Evolutionary conservation across 306 rosid species (phyloP).

Genomic region (Carpinus viminea): DNA sequence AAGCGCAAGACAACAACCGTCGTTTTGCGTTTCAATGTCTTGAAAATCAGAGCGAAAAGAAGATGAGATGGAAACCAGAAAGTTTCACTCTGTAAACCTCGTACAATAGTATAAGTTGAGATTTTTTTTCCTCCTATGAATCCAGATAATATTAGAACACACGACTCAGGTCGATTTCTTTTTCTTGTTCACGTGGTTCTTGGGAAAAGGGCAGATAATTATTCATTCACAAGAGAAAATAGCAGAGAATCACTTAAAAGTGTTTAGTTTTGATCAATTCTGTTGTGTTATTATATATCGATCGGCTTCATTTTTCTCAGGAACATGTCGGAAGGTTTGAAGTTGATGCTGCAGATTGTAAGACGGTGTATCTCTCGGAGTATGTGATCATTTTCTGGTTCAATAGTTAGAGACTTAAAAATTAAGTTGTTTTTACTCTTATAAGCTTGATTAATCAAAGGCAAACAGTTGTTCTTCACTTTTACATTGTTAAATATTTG

Average conservation of each 20-base stretch:
- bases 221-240: background rate
- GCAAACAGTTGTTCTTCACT: background rate
- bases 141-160: background rate
- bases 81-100: background rate
- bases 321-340: constrained; percentile 70
- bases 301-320: constrained; percentile 36
- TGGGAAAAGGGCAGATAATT: background rate
- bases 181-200: background rate
- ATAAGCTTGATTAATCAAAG: background rate
- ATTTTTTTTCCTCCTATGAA: background rate
- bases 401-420: background rate
- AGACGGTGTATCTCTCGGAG: constrained; percentile 83
- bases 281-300: constrained; percentile 7
- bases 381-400: constrained; percentile 39
- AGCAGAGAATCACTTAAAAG: background rate
- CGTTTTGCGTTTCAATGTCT: background rate
- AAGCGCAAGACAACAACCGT: background rate
- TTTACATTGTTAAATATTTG: constrained; percentile 2
- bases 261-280: constrained; percentile 1
- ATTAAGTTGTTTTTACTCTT: background rate
- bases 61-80: background rate
- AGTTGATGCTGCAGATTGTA: constrained; percentile 78
- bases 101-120: background rate
- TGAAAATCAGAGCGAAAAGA: background rate
- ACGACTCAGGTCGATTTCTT: too few species aligned